phyloP scores from a whole-genome alignment of 2,329 filamentous ascomycete genomes.

The Cadophora gregata region DNA sequence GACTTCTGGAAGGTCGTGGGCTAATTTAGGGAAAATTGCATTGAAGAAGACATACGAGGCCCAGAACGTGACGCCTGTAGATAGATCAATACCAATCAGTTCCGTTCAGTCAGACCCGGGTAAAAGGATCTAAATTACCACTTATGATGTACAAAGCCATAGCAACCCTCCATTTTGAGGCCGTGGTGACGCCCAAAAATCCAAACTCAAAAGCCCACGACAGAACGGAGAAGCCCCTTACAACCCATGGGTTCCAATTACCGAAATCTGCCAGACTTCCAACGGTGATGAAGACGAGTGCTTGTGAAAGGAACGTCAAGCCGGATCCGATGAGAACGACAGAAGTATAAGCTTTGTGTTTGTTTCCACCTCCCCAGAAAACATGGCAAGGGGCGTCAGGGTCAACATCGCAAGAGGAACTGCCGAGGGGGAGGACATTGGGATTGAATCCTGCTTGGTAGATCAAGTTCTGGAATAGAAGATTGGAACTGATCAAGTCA shows the following conservation, averaged over 20 bases:
- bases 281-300: conserved; percentile 39
- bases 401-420: conserved; percentile 38
- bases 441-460: conserved; percentile 44
- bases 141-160: conserved; percentile 44
- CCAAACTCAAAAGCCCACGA: conserved; percentile 44
- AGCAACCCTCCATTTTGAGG: conserved; percentile 40
- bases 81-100: background rate
- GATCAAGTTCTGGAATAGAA: conserved; percentile 45
- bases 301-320: conserved; percentile 41
- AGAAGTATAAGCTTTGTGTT: conserved; percentile 39
- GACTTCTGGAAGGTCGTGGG: conserved; percentile 42
- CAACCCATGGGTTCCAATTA: conserved; percentile 44
- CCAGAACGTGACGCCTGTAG: conserved; percentile 42
- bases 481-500: conserved; percentile 37
- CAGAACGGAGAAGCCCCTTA: conserved; percentile 41
- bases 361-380: conserved; percentile 41
- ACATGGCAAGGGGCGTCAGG: conserved; percentile 40
- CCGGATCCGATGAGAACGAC: conserved; percentile 42
- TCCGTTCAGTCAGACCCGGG: background rate
- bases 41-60: conserved; percentile 45
- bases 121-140: conserved; percentile 32
- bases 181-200: conserved; percentile 39
- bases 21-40: conserved; percentile 43
- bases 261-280: conserved; percentile 44
- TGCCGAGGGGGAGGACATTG: conserved; percentile 42